Evolutionary conservation across 257 asterid genomes (phyloP), one percentile per base, ranked within the genome.

Genomic region (Nicotiana noctiflora): DNA sequence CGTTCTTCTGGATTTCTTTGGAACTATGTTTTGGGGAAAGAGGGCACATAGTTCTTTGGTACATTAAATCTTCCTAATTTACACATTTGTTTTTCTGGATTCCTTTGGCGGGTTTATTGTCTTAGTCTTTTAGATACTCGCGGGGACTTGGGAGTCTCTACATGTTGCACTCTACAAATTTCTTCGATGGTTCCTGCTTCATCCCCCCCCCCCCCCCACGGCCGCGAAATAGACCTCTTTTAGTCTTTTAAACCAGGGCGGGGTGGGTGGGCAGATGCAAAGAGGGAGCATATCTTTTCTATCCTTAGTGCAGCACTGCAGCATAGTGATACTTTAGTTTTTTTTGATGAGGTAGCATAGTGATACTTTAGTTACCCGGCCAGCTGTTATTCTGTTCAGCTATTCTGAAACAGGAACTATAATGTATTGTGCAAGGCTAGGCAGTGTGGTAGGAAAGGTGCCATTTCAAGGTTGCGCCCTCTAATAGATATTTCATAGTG

Each of bases 41-140:
- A 70, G 56, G 55, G 76, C 40, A 67, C 37, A n/a, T 67, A n/a
- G 34, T 52, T 70, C 34, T 70, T 68, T 44, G 76, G 56, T 68
- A 40, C 32, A 13, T n/a, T 68, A 61, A 61, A 23, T 61, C 34
- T 25, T 61, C 34, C 34, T 61, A 23, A 8, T 23, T 60, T 10
- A 23, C 66, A 61, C 25, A 3, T 49, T 13, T 4, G 5, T 12
- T 49, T 17, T 23, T 21, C 18, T 61, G 66, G 32, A 23, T 61
- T 61, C 66, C 25, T 19, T 23, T 61, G 37, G 76, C 1, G 5
- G 37, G 76, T 37, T 67, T 34, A 67, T 18, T 34, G 31, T 67
- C 76, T 67, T 51, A 40, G 10, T 34, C 18, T 67, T 55, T 67
- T 34, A 37, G 51, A n/a, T n/a, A n/a, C n/a, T 67, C 37, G 15